A percentile compares a stretch with the other conserved stretches of the same genome.
Evolutionary conservation across 192 early-diverging fungal species (phyloP).

Genomic region (Coemansia sp.): DNA sequence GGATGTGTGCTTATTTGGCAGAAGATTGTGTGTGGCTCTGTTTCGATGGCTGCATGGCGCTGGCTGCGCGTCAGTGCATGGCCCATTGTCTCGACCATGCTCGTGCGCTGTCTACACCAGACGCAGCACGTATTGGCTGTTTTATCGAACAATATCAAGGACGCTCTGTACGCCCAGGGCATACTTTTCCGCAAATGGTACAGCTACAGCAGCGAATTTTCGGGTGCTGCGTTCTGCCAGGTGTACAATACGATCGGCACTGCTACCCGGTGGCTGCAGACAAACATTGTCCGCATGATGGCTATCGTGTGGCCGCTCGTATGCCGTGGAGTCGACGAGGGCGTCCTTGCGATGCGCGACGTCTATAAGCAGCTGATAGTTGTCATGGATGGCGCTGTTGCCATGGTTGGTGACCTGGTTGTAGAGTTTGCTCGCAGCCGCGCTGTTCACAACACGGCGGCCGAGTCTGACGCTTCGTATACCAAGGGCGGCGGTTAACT

Average conservation of each 20-base stretch:
- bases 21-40: slow-evolving; percentile 3
- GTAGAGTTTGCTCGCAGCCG: slow-evolving; percentile 35
- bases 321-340: slow-evolving; percentile 21
- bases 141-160: background rate
- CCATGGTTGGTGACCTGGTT: slow-evolving; percentile 30
- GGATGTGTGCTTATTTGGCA: slow-evolving; percentile 6
- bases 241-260: background rate
- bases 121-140: background rate
- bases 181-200: background rate
- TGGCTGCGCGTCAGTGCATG: background rate
- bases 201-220: background rate
- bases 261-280: background rate
- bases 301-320: slow-evolving; percentile 22
- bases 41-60: background rate
- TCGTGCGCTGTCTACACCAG: background rate
- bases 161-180: background rate
- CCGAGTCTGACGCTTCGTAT: background rate
- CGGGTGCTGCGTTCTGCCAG: background rate
- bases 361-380: slow-evolving; percentile 31
- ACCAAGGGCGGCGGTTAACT: background rate
- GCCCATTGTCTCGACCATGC: background rate
- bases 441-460: slow-evolving; percentile 20
- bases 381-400: slow-evolving; percentile 22
- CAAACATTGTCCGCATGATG: background rate
- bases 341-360: slow-evolving; percentile 28